These are phyloP conservation scores for Citrus mangshanensis DNA, from an alignment of 345 rosid genomes.

Conservation along the genomic window DNA sequence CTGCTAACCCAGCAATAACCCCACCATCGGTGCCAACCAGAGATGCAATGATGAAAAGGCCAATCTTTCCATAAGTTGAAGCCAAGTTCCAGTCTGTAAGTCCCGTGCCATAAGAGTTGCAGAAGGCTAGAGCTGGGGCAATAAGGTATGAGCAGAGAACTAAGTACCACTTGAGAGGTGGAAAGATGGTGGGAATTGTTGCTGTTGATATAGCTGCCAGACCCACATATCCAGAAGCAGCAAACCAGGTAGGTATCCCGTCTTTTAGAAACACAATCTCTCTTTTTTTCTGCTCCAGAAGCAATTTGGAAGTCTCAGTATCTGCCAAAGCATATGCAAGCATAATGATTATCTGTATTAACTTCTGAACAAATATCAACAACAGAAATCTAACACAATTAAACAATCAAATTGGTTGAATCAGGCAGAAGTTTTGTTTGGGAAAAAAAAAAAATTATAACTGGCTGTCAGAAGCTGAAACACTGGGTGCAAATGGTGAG, in stretches of 20 bases:
- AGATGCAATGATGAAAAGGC: conserved; percentile 84
- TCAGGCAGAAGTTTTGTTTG: not conserved
- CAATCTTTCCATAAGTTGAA: conserved; percentile 89
- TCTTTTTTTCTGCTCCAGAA: conserved; percentile 55
- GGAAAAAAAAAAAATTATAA: not conserved
- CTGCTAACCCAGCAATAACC: conserved; percentile 83
- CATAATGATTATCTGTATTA: not conserved
- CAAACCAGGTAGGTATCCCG: conserved; percentile 70
- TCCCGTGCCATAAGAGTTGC: conserved; percentile 90
- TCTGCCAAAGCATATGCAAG: conserved; percentile 30
- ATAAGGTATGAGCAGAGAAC: conserved; percentile 87
- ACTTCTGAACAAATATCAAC: not conserved
- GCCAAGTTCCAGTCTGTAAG: conserved; percentile 85
- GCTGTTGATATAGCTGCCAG: conserved; percentile 89
- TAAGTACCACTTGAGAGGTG: conserved; percentile 79
- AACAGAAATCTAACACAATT: not conserved
- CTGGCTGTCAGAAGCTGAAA: conserved; percentile 1
- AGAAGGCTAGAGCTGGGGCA: conserved; percentile 86
- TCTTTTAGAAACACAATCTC: conserved; percentile 74
- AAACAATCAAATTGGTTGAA: not conserved
- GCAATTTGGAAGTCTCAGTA: conserved; percentile 44
- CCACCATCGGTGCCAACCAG: conserved; percentile 79
- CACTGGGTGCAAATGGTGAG: not conserved
- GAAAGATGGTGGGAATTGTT: conserved; percentile 70
- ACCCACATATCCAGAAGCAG: conserved; percentile 80